Conservation (phyloP, 108 stramenopile species). For the Aurantiochytrium sp. region DNA sequence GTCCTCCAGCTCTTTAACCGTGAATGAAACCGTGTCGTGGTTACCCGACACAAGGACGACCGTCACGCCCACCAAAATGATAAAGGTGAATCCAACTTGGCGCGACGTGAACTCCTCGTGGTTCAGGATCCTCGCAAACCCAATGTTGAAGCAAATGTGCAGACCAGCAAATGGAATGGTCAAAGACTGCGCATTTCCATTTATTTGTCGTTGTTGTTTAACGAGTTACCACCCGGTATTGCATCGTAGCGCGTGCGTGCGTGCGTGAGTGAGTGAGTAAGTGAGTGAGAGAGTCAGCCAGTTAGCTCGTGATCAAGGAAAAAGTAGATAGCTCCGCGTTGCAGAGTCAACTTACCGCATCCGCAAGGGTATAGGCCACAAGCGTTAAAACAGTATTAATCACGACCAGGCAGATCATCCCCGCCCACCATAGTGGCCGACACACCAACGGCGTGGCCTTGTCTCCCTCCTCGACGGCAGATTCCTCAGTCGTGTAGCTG, state of each 20-base stretch:
- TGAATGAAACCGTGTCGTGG: constrained; percentile 5
- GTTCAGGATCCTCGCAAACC: background rate
- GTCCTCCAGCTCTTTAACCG: background rate
- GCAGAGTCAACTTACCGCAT: background rate
- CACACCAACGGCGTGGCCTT: background rate
- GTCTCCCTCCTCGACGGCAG: background rate
- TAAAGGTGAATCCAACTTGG: background rate
- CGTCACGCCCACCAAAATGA: constrained; percentile 8
- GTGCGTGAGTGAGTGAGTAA: too few relatives aligned
- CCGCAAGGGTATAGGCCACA: background rate
- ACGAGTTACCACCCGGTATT: too few relatives aligned
- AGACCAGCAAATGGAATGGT: constrained; percentile 11
- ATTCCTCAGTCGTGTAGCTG: background rate
- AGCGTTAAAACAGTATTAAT: background rate
- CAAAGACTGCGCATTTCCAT: background rate
- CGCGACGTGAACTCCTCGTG: background rate
- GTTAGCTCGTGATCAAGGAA: background rate
- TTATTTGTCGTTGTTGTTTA: too few relatives aligned
- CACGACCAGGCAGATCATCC: background rate
- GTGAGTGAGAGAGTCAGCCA: background rate
- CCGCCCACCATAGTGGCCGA: constrained; percentile 4
- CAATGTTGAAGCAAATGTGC: constrained; percentile 11
- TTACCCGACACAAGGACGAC: background rate
- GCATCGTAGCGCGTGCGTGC: too few relatives aligned
- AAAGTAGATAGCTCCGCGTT: background rate